Evolutionary conservation across 1,139 yeast species (phyloP).

Genomic region (Eremothecium cymbalariae): DNA sequence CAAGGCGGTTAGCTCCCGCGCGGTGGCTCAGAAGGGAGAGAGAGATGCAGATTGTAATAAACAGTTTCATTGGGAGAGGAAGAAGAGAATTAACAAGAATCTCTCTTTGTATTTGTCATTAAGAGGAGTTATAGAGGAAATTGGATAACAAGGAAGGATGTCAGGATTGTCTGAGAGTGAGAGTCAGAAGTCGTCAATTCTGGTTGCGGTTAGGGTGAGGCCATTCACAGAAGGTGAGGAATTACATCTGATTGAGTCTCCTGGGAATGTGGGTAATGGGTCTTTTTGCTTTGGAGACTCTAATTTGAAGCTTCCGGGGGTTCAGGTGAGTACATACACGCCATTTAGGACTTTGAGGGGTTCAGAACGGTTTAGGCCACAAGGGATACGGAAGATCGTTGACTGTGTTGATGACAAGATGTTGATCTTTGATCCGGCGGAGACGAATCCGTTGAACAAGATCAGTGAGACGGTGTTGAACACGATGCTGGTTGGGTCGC

Average conservation of each 20-base stretch:
- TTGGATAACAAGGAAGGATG: neutral
- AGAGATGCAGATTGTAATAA: neutral
- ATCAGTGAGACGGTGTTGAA: slow-evolving; percentile 57
- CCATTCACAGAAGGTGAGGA: slow-evolving; percentile 66
- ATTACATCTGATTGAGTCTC: slow-evolving; percentile 35
- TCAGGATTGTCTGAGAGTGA: slow-evolving; percentile 7
- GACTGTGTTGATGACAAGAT: slow-evolving; percentile 82
- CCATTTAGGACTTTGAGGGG: slow-evolving; percentile 8
- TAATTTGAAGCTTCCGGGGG: slow-evolving; percentile 17
- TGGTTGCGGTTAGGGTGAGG: slow-evolving; percentile 75
- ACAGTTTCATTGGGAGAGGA: neutral
- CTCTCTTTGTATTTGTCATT: no score
- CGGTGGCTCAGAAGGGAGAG: neutral
- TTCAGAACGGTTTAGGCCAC: slow-evolving; percentile 32
- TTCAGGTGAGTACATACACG: slow-evolving; percentile 7
- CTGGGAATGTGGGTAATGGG: slow-evolving; percentile 27
- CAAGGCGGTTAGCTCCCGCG: neutral
- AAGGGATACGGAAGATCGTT: slow-evolving; percentile 61
- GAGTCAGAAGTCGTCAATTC: slow-evolving; percentile 56
- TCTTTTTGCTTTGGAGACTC: slow-evolving; percentile 19
- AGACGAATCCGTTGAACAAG: slow-evolving; percentile 54
- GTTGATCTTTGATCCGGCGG: slow-evolving; percentile 83
- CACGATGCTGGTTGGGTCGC: slow-evolving; percentile 7
- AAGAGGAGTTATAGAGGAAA: no score
- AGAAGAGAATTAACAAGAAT: no score